Base-by-base conservation (phyloP, 768 basidiomycete species). In the Calocybe indica region DNA sequence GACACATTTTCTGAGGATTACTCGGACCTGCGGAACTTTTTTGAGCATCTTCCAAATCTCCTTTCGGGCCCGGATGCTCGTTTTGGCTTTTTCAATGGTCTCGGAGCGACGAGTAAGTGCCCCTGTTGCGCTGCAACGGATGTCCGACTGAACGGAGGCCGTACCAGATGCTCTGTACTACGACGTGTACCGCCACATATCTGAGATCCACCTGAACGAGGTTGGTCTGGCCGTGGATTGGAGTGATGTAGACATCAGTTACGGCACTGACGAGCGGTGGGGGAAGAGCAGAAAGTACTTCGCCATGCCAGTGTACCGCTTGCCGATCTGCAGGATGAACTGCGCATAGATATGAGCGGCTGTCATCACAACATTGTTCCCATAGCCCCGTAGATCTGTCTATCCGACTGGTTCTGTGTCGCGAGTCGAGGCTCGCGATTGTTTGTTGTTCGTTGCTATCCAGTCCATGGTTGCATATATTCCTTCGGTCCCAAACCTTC, bases 81-180 rank as follows among this genome's bases (percentile, higher is more conserved):
- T 11, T 89, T 94, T 61, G 86, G 92, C 51, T 99, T 98, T 68
- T 99, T 98, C 76, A 92, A 99, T 59, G 96, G 96, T 9, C 77
- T 99, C 7, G 96, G 91, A 11, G 95, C 94, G 30, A 97, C 92
- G 6, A 92, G 91, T 88, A 59, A 62, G 85, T 69, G 42, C 5
- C 22, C 22, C 22, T 22, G 22, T 4, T 22, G 22, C 22, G 22
- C 22, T 22, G 11, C 15, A 32, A 10, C 12, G 12, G 8, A 12
- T 43, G 1, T 43, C 29, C 42, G 10, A 30, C 46, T 55, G 12
- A 52, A 39, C 50, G 22, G 43, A 6, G 14, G 22, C 32, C 42
- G 31, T 51, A 38, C n/a, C 58, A 95, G 92, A 94, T 68, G 73
- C 83, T 0, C 69, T 85, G 6, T 92, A 94, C 59, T 92, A 96